Base-by-base conservation (phyloP, 371 early-diverging fungal species). In the Saksenaea vasiformis region DNA sequence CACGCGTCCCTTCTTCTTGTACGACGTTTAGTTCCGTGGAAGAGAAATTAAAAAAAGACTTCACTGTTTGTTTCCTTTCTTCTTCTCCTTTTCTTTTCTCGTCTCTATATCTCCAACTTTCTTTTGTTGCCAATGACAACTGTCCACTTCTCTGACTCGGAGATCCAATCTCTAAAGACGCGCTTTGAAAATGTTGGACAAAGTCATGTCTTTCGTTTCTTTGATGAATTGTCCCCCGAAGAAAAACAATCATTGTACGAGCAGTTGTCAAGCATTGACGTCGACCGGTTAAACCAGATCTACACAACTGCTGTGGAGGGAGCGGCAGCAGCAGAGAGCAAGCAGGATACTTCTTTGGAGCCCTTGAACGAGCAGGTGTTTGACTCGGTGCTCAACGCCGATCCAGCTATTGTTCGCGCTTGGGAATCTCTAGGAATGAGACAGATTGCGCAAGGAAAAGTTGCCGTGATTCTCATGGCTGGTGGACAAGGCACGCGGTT, bases 401-500 rank as follows among this genome's bases (percentile, higher is more conserved):
- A 76, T 14, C 56, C 78, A 11, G 85, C 78, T 17, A 85, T 90
- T 68, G 67, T 87, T 9, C 74, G 77, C 19, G 81, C 81, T 53
- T 97, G 95, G 94, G 77, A 85, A 54, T 78, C 81, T 3, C 70
- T 85, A 24, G 98, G 98, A 35, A 76, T 96, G 69, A 68, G 77
- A 27, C 75, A 87, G 62, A 95, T 98, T 71, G 87, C 90, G 35
- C 77, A 88, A 65, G 91, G 91, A 77, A 87, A 95, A 74, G 97
- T 98, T 13, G 97, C 89, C 19, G 96, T 98, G 31, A 91, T 98
- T 64, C 80, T 96, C 58, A 80, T 97, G 73, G 94, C 96, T 19
- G 95, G 95, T 72, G 95, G 95, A 31, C 93, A 93, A 83, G 94
- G 95, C 53, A 91, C 96, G 47, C 87, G 95, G 43, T 84, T 96